Base-by-base conservation (phyloP, 441 rosid genomes). In the Gossypium gossypioides region DNA sequence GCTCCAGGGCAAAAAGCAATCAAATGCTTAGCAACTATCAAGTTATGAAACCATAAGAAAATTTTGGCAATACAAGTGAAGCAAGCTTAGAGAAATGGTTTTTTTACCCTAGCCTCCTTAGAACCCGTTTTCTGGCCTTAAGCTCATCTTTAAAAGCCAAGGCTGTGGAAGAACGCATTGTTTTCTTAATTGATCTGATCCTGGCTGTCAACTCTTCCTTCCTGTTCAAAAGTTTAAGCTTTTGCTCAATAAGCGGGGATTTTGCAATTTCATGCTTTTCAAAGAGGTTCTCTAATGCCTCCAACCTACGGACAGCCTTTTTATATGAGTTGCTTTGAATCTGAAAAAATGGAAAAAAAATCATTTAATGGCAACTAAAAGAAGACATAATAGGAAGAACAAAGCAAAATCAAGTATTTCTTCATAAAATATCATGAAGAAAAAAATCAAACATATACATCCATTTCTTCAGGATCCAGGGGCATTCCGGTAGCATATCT, bases 101-200 rank as follows among this genome's bases (percentile, higher is more conserved):
- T 16, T 68, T 56, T 76, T 88, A 94, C 97, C 97, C 91, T 42
- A 95, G 91, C 77, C 94, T 86, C 72, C 97, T 89, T 13, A 95
- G 90, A 82, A 91, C 98, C 70, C 98, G 85, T 77, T 89, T 95
- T 80, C 97, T 87, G 46, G 98, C 97, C 83, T 89, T 95, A 16
- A 95, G 98, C 79, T 95, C 99, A 78, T 92, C 99, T 83, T 95
- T 92, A 78, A 95, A 95, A 21, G 96, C 99, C 86, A 95, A 83
- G 24, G 84, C 78, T 48, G 94, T 81, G 74, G 97, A 89, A 70
- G 89, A 87, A 60, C 91, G 87, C 85, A 87, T 86, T 46, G 84
- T 77, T 83, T 84, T 95, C 86, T 82, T 95, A 75, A 91, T 84
- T 69, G 91, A 85, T 81, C 87, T 95, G 75, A 95, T 87, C 84